Conservation (phyloP, 495 filamentous ascomycete genomes). For the Podospora conica region DNA sequence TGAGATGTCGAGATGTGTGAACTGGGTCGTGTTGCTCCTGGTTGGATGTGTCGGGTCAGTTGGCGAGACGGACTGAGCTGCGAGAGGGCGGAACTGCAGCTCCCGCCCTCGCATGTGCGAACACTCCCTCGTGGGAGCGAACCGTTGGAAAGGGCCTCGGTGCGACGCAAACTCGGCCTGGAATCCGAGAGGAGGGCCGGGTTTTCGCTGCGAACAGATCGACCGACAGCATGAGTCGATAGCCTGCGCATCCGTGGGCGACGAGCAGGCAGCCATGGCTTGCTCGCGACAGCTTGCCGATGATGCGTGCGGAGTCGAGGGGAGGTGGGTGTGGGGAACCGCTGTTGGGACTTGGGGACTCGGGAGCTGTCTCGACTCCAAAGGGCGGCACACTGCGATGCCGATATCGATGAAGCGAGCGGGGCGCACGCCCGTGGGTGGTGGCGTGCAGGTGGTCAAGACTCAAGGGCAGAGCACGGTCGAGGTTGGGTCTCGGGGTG, state of each 20-base stretch:
- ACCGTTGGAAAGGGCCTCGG: not conserved
- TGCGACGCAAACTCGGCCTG: not conserved
- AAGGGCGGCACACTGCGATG: not conserved
- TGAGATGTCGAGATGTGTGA: not conserved
- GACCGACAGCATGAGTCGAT: not conserved
- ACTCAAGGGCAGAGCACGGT: not conserved
- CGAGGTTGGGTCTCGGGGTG: not conserved
- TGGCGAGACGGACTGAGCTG: not conserved
- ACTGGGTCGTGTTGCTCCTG: not conserved
- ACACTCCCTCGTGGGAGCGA: constrained; percentile 1
- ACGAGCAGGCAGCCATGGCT: not conserved
- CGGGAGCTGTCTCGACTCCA: not conserved
- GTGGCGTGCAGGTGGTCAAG: no score
- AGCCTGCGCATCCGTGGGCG: not conserved
- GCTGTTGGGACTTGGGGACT: constrained; percentile 2
- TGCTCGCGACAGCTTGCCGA: not conserved
- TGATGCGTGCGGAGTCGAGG: not conserved
- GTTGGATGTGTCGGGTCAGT: not conserved
- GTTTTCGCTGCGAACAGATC: not conserved
- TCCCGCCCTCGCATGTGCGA: constrained; percentile 18
- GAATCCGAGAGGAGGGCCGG: not conserved
- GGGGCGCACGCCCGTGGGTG: not conserved
- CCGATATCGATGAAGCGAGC: constrained; percentile 1
- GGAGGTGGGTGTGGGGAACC: not conserved
- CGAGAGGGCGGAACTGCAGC: constrained; percentile 14